Conservation (phyloP, 2,329 filamentous ascomycete genomes). For the Rutstroemia sp. region DNA sequence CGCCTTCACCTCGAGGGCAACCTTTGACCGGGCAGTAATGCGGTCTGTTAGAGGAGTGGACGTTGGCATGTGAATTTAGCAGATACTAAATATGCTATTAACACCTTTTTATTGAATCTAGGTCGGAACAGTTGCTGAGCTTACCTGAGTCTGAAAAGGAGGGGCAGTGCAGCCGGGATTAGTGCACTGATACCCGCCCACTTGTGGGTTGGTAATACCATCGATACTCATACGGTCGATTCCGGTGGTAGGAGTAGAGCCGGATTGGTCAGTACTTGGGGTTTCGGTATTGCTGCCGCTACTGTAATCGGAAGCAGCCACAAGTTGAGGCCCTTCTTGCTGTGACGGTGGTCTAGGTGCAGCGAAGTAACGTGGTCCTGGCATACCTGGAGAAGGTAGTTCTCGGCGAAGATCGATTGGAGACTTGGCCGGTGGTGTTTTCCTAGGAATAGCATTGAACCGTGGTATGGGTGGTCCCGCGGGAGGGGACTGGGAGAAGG, state of each 20-base stretch:
- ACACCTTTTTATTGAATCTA: not conserved
- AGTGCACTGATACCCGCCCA: conserved; percentile 51
- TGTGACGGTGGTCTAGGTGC: conserved; percentile 20
- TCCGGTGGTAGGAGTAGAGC: conserved; percentile 36
- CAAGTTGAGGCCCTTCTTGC: conserved; percentile 20
- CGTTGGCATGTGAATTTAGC: conserved; percentile 71
- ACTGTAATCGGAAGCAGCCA: conserved; percentile 22
- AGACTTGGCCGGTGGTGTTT: conserved; percentile 27
- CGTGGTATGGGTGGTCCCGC: conserved; percentile 16
- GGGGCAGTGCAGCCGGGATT: conserved; percentile 58
- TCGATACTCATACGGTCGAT: conserved; percentile 53
- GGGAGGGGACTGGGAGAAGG: conserved; percentile 26
- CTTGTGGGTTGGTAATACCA: conserved; percentile 46
- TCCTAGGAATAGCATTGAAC: conserved; percentile 19
- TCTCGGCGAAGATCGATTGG: conserved; percentile 35
- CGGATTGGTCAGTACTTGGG: conserved; percentile 38
- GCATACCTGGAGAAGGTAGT: conserved; percentile 31
- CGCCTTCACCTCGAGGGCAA: conserved; percentile 55
- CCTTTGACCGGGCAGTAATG: conserved; percentile 58
- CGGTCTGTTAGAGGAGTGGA: conserved; percentile 57
- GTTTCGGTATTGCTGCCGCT: conserved; percentile 35
- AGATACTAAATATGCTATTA: conserved; percentile 43
- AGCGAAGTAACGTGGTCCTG: conserved; percentile 13
- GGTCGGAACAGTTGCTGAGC: not conserved
- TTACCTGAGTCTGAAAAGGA: conserved; percentile 68